These are phyloP conservation scores for Capronia coronata DNA, from an alignment of 2,329 filamentous ascomycete genomes.

Conservation along the genomic window DNA sequence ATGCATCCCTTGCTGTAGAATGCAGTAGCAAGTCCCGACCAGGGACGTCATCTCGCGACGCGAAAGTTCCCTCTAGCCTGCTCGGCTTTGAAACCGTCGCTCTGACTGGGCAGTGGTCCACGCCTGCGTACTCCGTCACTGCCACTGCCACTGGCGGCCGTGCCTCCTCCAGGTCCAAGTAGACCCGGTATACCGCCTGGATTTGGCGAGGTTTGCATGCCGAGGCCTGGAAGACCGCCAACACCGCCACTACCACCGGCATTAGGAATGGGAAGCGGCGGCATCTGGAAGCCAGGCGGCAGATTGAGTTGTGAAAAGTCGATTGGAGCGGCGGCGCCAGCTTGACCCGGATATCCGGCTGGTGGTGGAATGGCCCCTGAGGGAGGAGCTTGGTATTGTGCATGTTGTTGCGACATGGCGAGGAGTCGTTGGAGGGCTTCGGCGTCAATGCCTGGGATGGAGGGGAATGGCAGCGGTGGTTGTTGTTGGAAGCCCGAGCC, in stretches of 20 bases:
- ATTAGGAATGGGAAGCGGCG: conserved; percentile 34
- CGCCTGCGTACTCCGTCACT: conserved; percentile 41
- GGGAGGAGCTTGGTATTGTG: conserved; percentile 32
- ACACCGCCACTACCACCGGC: conserved; percentile 9
- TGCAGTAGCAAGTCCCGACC: too few relatives aligned
- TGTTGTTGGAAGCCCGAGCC: background rate
- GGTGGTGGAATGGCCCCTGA: conserved; percentile 31
- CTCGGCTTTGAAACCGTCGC: conserved; percentile 72
- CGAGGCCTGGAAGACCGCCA: conserved; percentile 32
- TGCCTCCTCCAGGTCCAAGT: conserved; percentile 28
- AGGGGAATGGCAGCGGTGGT: conserved; percentile 33
- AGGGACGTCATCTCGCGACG: conserved; percentile 32
- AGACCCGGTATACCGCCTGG: conserved; percentile 32
- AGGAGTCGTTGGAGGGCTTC: conserved; percentile 33
- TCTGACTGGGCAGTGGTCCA: conserved; percentile 73
- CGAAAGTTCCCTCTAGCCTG: conserved; percentile 55
- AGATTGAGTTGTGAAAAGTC: conserved; percentile 32
- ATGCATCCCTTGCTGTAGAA: too few relatives aligned
- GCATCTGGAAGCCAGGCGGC: conserved; percentile 40
- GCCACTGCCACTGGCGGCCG: conserved; percentile 18
- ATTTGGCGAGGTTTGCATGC: conserved; percentile 6
- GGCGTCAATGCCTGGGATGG: conserved; percentile 48
- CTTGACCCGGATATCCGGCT: too few relatives aligned
- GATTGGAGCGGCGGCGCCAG: conserved; percentile 24
- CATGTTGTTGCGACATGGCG: conserved; percentile 30